Conservation (phyloP, 2,329 filamentous ascomycete genomes). For the Colletotrichum lindemuthianum region DNA sequence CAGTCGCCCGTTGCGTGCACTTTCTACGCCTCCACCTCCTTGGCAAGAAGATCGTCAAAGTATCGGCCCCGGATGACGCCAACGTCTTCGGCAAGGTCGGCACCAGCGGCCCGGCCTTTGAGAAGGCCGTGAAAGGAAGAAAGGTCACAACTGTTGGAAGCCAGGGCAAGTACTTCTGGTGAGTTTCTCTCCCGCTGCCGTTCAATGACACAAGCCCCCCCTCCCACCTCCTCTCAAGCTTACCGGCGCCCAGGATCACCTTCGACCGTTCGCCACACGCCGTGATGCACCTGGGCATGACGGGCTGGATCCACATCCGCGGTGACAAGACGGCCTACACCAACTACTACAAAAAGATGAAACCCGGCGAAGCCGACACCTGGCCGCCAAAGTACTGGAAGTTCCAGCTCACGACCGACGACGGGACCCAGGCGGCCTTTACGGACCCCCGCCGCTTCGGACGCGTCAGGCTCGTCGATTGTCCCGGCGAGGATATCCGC, state of each 20-base stretch:
- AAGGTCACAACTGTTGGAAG: slow-evolving; percentile 77
- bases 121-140: slow-evolving; percentile 78
- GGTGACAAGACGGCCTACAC: slow-evolving; percentile 81
- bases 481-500: slow-evolving; percentile 78
- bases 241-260: slow-evolving; percentile 47
- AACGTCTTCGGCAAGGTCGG: slow-evolving; percentile 93
- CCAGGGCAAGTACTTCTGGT: slow-evolving; percentile 98
- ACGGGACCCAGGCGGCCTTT: slow-evolving; percentile 75
- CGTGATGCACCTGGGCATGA: slow-evolving; percentile 88
- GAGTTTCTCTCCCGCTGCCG: slow-evolving; percentile 32
- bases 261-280: slow-evolving; percentile 84
- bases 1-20: slow-evolving; percentile 86
- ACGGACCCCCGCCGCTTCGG: slow-evolving; percentile 84
- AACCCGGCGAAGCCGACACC: slow-evolving; percentile 63
- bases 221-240: background rate
- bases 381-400: slow-evolving; percentile 96
- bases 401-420: slow-evolving; percentile 76
- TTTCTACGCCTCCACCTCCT: slow-evolving; percentile 86
- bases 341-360: slow-evolving; percentile 81
- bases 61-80: slow-evolving; percentile 79
- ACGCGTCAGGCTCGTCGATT: slow-evolving; percentile 84
- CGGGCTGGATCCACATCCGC: slow-evolving; percentile 88
- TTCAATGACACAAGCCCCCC: too few species aligned
- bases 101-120: slow-evolving; percentile 79
- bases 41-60: slow-evolving; percentile 79